A percentile compares a stretch with the other conserved stretches of the same genome.
Conservation (phyloP, 2,329 filamentous ascomycete species). For the Nemania sp. region DNA sequence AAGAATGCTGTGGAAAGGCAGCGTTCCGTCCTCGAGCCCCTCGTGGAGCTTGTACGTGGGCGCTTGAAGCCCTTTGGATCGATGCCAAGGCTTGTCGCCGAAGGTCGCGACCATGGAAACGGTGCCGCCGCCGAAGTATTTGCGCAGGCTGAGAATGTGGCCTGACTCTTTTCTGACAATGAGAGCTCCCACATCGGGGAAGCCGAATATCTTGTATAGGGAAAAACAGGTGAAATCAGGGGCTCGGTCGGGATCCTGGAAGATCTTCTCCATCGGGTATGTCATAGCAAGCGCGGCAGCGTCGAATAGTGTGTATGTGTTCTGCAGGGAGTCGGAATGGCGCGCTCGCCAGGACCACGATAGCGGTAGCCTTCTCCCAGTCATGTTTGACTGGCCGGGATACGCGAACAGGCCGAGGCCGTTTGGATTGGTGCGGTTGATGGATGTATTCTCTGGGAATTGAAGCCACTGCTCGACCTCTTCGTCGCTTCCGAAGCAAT, state of each 20-base stretch:
- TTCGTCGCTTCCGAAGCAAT: constrained; percentile 64
- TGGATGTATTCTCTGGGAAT: constrained; percentile 30
- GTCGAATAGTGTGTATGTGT: constrained; percentile 60
- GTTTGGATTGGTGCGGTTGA: constrained; percentile 31
- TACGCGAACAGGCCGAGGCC: constrained; percentile 60
- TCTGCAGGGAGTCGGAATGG: constrained; percentile 38
- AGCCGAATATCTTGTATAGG: constrained; percentile 70
- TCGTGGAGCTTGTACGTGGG: constrained; percentile 56
- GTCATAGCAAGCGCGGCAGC: constrained; percentile 68
- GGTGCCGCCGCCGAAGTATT: constrained; percentile 71
- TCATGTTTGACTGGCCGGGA: constrained; percentile 72
- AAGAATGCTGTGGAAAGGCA: constrained; percentile 67
- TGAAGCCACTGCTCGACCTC: constrained; percentile 51
- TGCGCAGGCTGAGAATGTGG: constrained; percentile 56
- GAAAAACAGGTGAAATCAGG: constrained; percentile 65
- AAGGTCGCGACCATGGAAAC: constrained; percentile 61
- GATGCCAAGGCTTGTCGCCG: constrained; percentile 54
- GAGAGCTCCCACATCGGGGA: constrained; percentile 65
- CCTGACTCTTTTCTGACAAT: constrained; percentile 60
- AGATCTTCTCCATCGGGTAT: constrained; percentile 53
- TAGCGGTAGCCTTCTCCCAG: constrained; percentile 63
- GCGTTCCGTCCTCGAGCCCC: constrained; percentile 67
- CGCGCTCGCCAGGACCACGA: constrained; percentile 53
- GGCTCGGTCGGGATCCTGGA: constrained; percentile 53
- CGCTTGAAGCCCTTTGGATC: constrained; percentile 50